Evolutionary conservation across 2,329 filamentous ascomycete genomes (phyloP), one percentile per base, ranked within the genome.

Genomic region (Exophiala lecanii-corni): DNA sequence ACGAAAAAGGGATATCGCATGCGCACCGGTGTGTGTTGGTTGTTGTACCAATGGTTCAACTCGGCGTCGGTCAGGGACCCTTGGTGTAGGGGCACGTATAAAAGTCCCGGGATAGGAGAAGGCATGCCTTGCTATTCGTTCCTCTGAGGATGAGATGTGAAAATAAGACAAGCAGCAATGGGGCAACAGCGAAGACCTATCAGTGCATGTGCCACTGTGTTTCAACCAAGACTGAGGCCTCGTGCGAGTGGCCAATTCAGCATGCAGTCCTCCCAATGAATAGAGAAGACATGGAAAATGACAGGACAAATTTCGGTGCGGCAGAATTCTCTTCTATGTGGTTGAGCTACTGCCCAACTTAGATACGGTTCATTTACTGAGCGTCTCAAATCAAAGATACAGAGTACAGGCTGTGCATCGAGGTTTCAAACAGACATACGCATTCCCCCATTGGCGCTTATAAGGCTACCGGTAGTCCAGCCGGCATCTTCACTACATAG

Each of bases 21-120:
- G 36, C 88, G 83, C 12, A 81, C 78, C n/a, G 88, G 88, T 39
- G 87, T 88, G 67, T 94, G 88, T 69, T 94, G 88, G 65, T 89
- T 92, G 70, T 94, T 89, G 71, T 94, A 94, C 86, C 86, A 91
- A 62, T 94, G 86, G 65, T 92, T 84, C 67, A 94, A 94, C 25
- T 28, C 25, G 9, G 25, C 25, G n/a, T 28, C 25, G n/a, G 9
- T 28, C n/a, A 28, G n/a, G 25, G 25, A 28, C n/a, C 25, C 25
- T 56, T 86, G 86, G 66, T 89, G 81, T 83, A 94, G 92, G 10
- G 86, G 89, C 55, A 94, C 87, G 62, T 83, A 88, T 59, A 94
- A 80, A 57, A 89, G 80, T 45, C 87, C 87, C 7, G 76, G 76
- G 41, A 64, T 70, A 7, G 32, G 32, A 7, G 15, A 28, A 28